Evolutionary conservation across 768 basidiomycete species (phyloP), one percentile per base, ranked within the genome.

Genomic region (Suillus hirtellus): DNA sequence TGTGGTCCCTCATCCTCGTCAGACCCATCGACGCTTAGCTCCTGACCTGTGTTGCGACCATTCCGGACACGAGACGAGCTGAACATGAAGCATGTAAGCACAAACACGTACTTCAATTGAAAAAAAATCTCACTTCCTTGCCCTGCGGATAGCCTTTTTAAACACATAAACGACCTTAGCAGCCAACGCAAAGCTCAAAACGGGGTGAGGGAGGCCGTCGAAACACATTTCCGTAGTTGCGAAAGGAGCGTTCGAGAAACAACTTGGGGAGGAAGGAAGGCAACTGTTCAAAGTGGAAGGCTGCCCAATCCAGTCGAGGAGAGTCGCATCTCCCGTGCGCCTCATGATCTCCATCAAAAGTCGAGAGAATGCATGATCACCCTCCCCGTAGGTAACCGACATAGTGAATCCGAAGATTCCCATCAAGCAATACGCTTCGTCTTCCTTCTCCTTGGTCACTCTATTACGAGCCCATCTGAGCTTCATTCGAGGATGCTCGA

Each of bases 381-480:
- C 70, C 50, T 68, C 69, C 44, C 70, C 70, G 31, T 71, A 71
- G 31, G 35, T 55, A 11, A 68, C 61, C 1, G 58, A 37, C 34
- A 71, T 42, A 9, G 59, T 47, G 21, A 65, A 47, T 43, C 61
- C 60, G 15, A 69, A 65, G 14, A 69, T 46, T 24, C 65, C 64
- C 38, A 66, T 52, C 27, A 69, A 34, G 24, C 68, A 66, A 46
- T 69, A 69, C 4, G 65, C 61, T 21, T 35, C 62, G 38, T 69
- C 68, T 61, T 68, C 68, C 37, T 42, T 46, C 58, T 61, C 52
- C 14, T 68, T 68, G 31, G 68, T 69, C 12, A n/a, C 61, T 54
- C 68, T 55, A 11, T 19, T 14, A n/a, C 19, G 53, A 44, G 63
- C 63, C 63, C 60, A 64, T 52, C 35, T 42, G 34, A 64, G 53